phyloP scores from a whole-genome alignment of 2,329 filamentous ascomycete species.

The Madurella mycetomatis region DNA sequence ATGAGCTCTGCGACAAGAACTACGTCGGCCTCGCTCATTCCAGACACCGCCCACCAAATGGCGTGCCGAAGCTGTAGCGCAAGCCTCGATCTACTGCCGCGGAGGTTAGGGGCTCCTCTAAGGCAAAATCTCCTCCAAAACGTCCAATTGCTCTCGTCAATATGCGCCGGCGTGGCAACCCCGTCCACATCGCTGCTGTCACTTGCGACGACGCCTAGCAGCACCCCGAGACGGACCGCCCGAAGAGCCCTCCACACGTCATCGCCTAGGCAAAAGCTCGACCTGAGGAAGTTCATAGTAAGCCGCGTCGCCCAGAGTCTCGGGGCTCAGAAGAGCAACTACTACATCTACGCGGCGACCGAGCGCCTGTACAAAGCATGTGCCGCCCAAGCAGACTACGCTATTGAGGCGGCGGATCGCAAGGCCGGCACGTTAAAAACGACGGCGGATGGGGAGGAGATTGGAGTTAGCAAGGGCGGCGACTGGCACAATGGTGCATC shows the following conservation, averaged over 20 bases:
- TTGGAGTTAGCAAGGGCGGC: conserved; percentile 63
- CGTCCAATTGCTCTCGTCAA: not conserved
- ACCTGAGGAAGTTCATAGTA: conserved; percentile 6
- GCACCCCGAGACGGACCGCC: not conserved
- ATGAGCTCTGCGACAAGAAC: not conserved
- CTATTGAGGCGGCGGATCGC: conserved; percentile 62
- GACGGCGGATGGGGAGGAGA: conserved; percentile 73
- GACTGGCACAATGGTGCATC: conserved; percentile 78
- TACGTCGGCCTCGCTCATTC: not conserved
- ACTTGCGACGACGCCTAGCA: not conserved
- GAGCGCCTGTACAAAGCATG: conserved; percentile 75
- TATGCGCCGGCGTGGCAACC: conserved; percentile 1
- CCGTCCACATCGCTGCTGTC: not conserved
- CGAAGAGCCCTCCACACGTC: conserved; percentile 18
- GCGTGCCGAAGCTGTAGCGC: conserved; percentile 47
- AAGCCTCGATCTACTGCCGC: conserved; percentile 40
- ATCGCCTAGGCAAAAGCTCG: not conserved
- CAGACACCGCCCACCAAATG: conserved; percentile 32
- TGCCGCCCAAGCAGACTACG: conserved; percentile 68
- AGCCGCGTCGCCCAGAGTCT: conserved; percentile 8
- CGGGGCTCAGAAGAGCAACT: conserved; percentile 36
- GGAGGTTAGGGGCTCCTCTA: conserved; percentile 19
- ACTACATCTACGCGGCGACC: conserved; percentile 74
- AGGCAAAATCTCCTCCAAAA: not conserved
- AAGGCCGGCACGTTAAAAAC: conserved; percentile 64